Evolutionary conservation across 225 moss, liverwort and hornwort species (phyloP).

Genomic region (Rhytidiadelphus loreus): DNA sequence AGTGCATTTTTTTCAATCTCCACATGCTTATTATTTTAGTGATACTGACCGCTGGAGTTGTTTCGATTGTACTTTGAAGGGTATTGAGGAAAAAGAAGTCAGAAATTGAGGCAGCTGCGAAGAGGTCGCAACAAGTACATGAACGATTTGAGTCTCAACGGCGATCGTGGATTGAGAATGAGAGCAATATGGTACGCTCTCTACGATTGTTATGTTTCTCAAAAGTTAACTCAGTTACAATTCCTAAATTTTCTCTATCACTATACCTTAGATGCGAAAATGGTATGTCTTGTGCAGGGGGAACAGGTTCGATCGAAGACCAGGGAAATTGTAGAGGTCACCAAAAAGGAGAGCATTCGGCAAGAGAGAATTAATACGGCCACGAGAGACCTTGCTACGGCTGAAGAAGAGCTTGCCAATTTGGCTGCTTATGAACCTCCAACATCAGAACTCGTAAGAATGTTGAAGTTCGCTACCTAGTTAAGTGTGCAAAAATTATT

Average conservation of each 20-base stretch:
- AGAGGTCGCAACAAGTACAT: slow-evolving; percentile 19
- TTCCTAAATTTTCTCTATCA: background rate
- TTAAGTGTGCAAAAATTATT: background rate
- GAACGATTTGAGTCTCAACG: slow-evolving; percentile 29
- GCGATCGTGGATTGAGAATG: slow-evolving; percentile 24
- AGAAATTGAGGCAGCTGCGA: slow-evolving; percentile 34
- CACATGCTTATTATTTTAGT: background rate
- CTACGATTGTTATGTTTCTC: background rate
- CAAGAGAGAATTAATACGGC: slow-evolving; percentile 46
- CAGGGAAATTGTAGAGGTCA: slow-evolving; percentile 55
- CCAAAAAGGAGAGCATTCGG: slow-evolving; percentile 44
- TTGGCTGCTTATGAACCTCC: slow-evolving; percentile 52
- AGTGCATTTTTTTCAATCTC: background rate
- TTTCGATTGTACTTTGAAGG: slow-evolving; percentile 21
- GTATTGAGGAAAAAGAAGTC: slow-evolving; percentile 34
- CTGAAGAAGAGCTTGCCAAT: slow-evolving; percentile 52
- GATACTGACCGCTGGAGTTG: background rate
- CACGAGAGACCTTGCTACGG: slow-evolving; percentile 34
- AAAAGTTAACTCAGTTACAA: background rate
- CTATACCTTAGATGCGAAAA: background rate
- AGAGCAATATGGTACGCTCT: slow-evolving; percentile 57
- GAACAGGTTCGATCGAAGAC: slow-evolving; percentile 55
- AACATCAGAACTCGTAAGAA: slow-evolving; percentile 40
- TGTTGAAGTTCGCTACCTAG: background rate
- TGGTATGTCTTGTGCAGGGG: slow-evolving; percentile 39